These are phyloP conservation scores for Xylariaceae sp. DNA, from an alignment of 2,329 filamentous ascomycete genomes.

Conservation along the genomic window DNA sequence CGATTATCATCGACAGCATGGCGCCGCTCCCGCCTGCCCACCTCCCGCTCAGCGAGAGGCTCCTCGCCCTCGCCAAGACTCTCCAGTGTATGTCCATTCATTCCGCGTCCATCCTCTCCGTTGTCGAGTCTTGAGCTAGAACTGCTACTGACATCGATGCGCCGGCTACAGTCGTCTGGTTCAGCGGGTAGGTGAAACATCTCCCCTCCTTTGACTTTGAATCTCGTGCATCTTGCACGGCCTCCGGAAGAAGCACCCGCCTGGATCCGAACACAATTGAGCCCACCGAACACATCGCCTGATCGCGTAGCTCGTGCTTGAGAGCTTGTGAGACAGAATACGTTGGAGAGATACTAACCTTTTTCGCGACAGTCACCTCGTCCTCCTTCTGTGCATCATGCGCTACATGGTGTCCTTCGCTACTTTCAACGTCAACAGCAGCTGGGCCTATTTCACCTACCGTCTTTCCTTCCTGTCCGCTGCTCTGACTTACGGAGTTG, in stretches of 20 bases:
- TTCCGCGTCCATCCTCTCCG: neutral
- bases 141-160: conserved; percentile 33
- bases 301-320: neutral
- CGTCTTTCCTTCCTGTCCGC: conserved; percentile 86
- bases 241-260: neutral
- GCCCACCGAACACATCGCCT: neutral
- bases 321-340: neutral
- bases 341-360: conserved; percentile 3
- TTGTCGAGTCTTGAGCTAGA: conserved; percentile 13
- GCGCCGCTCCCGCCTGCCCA: conserved; percentile 67
- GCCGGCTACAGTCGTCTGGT: conserved; percentile 62
- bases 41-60: conserved; percentile 66
- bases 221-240: neutral
- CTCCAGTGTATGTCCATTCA: conserved; percentile 67
- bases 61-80: conserved; percentile 76
- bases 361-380: conserved; percentile 62
- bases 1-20: conserved; percentile 41
- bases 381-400: conserved; percentile 73
- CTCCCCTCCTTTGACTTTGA: conserved; percentile 2
- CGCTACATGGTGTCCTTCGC: conserved; percentile 84
- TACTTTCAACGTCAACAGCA: conserved; percentile 77
- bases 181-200: conserved; percentile 59
- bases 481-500: conserved; percentile 90
- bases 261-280: neutral
- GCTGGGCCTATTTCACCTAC: conserved; percentile 77